phyloP scores from a whole-genome alignment of 257 asterid genomes.

The Nemophila menziesii region DNA sequence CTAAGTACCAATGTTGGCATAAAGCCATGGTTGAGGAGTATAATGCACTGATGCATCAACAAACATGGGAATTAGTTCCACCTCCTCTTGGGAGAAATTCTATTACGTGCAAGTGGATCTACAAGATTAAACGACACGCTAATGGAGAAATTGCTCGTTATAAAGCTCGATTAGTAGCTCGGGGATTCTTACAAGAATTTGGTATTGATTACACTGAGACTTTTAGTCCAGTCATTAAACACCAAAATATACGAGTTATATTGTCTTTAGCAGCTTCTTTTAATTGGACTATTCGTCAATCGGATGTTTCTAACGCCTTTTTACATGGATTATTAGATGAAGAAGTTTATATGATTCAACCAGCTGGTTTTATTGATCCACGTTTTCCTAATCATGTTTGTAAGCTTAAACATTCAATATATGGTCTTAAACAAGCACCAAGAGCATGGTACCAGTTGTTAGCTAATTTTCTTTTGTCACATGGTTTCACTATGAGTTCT shows the following conservation, averaged over 20 bases:
- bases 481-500: not conserved
- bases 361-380: no score
- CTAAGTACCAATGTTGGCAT: not conserved
- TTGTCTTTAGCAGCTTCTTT: no score
- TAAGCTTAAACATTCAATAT: not conserved
- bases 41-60: not conserved
- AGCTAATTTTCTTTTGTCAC: not conserved
- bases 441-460: not conserved
- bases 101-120: not conserved
- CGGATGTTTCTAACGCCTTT: no score
- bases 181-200: no score
- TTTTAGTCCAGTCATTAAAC: not conserved
- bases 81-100: not conserved
- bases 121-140: no score
- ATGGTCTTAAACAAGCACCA: conserved; percentile 2
- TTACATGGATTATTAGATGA: no score
- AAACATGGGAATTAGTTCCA: not conserved
- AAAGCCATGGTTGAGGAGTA: not conserved
- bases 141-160: no score
- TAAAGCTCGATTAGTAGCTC: no score
- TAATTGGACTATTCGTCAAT: no score
- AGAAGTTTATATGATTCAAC: no score
- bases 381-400: no score
- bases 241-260: not conserved
- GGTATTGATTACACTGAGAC: no score